Conservation (phyloP, 192 early-diverging fungal species). For the Pilaira anomala region DNA sequence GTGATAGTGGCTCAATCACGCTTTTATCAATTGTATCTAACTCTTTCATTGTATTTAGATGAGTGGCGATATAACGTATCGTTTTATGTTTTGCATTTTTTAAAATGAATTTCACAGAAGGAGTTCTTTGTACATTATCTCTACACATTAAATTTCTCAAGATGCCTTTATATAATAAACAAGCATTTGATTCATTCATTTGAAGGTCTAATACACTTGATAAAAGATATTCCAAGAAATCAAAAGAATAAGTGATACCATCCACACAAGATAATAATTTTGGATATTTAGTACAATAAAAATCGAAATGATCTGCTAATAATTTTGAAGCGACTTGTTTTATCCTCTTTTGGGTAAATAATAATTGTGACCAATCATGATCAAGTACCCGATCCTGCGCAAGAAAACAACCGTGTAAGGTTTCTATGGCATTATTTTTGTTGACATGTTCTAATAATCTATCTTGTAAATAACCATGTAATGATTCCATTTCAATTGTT, state of each 20-base stretch:
- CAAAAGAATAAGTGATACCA: slow-evolving; percentile 32
- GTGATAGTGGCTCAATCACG: slow-evolving; percentile 15
- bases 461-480: slow-evolving; percentile 11
- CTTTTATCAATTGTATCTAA: slow-evolving; percentile 15
- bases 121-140: slow-evolving; percentile 14
- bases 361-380: slow-evolving; percentile 12
- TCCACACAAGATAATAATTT: slow-evolving; percentile 32
- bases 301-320: slow-evolving; percentile 28
- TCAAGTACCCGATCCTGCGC: slow-evolving; percentile 13
- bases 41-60: slow-evolving; percentile 10
- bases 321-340: slow-evolving; percentile 12
- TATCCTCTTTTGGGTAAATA: slow-evolving; percentile 11
- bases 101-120: slow-evolving; percentile 6
- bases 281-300: slow-evolving; percentile 35
- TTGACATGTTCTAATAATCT: slow-evolving; percentile 6
- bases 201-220: slow-evolving; percentile 17
- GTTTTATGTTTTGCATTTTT: slow-evolving; percentile 17
- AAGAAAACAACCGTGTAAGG: slow-evolving; percentile 29
- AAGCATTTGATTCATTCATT: slow-evolving; percentile 24
- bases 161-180: slow-evolving; percentile 28
- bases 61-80: slow-evolving; percentile 13
- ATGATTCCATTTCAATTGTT: neutral
- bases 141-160: slow-evolving; percentile 25
- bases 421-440: slow-evolving; percentile 28
- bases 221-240: slow-evolving; percentile 30